Percentiles rank a stretch among this genome's conserved stretches.
These are phyloP conservation scores for Crotalaria pallida DNA, from an alignment of 306 rosid species.

Conservation along the genomic window DNA sequence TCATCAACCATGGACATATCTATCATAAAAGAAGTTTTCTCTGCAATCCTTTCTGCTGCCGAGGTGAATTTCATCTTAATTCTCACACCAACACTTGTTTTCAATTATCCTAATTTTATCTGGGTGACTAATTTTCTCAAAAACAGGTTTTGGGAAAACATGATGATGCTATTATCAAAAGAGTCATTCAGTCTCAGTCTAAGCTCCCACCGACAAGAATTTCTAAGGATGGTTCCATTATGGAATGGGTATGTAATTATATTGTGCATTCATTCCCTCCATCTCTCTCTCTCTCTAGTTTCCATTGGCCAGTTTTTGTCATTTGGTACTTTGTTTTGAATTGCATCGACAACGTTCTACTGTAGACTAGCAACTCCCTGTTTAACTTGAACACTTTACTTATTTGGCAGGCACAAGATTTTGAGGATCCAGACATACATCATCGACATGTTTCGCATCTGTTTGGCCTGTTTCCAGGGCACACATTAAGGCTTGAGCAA, in stretches of 20 bases:
- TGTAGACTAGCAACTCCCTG: neutral
- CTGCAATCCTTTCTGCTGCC: conserved; percentile 65
- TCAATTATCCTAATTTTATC: conserved; percentile 3
- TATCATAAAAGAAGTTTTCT: conserved; percentile 80
- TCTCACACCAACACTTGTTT: conserved; percentile 1
- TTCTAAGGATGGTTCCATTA: conserved; percentile 81
- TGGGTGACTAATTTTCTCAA: conserved; percentile 8
- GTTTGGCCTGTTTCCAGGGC: conserved; percentile 91
- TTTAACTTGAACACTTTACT: neutral
- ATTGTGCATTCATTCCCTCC: neutral
- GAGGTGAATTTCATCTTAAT: conserved; percentile 51
- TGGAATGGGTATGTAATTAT: conserved; percentile 81
- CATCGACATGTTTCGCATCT: conserved; percentile 86
- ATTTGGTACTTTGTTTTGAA: neutral
- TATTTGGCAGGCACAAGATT: conserved; percentile 69
- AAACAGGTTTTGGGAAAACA: conserved; percentile 68
- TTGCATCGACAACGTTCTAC: neutral
- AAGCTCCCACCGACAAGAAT: conserved; percentile 65
- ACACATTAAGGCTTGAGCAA: conserved; percentile 61
- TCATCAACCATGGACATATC: conserved; percentile 95
- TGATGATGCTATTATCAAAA: conserved; percentile 52
- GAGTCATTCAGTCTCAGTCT: conserved; percentile 52
- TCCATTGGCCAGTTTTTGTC: neutral
- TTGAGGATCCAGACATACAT: conserved; percentile 70
- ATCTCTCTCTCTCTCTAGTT: neutral